Base-by-base conservation (phyloP, 2,329 filamentous ascomycete genomes). In the Orbilia javanica region DNA sequence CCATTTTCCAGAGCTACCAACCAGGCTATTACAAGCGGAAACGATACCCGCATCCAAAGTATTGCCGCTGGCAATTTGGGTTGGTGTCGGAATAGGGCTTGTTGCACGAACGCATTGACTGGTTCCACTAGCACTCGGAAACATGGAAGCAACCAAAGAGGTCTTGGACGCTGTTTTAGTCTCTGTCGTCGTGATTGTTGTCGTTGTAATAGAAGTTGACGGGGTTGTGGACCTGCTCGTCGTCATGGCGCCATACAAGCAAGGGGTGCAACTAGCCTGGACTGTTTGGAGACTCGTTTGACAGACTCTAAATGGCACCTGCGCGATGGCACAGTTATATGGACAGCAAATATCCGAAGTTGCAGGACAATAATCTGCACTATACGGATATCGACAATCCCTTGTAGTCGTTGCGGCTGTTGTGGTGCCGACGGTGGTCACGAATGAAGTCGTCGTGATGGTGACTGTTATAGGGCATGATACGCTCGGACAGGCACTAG, bases 71-170 rank as follows among this genome's bases (percentile, higher is more conserved):
- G 65, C 25, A 31, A 68, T 57, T 46, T 31, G 65, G 18, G 65
- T 60, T 27, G 65, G 65, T 34, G 53, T 31, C 13, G 50, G 50
- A 20, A 57, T 57, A 13, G 64, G 48, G n/a, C 48, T 42, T 18
- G 25, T 68, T 1, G 48, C n/a, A 10, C 46, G 7, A 36, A 68
- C 65, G 10, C 50, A 68, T 48, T 57, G 50, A 7, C 44, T 20
- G 1, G 65, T 68, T 6, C 65, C 65, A 20, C 65, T 68, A n/a
- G 65, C 11, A 25, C 65, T 60, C 15, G 50, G 65, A 29, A 68
- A 68, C 50, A 68, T 68, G n/a, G 65, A 68, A 7, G 25, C 48
- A 1, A 50, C 50, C 6, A 68, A 25, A 8, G 48, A 36, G 13
- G 34, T 68, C 18, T 68, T 68, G 36, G 11, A 4, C 1, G 50